Evolutionary conservation across 2,329 filamentous ascomycete genomes (phyloP).

Genomic region (Fusarium sp.): DNA sequence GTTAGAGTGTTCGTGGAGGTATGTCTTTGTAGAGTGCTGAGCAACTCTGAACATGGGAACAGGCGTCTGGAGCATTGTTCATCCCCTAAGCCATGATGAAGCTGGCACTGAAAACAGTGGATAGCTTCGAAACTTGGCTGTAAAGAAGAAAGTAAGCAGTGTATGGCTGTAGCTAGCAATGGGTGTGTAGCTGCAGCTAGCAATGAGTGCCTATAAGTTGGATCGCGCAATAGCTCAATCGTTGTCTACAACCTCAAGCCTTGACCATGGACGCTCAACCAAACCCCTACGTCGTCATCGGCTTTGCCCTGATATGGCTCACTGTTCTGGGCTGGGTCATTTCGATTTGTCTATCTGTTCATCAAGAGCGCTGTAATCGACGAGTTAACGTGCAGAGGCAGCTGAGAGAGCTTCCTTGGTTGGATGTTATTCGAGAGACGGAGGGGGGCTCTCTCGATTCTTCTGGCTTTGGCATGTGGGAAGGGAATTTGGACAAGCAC

Average conservation of each 20-base stretch:
- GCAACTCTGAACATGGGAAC: background rate
- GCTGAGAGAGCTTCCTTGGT: background rate
- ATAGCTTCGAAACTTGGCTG: background rate
- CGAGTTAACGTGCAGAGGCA: background rate
- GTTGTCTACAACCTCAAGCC: background rate
- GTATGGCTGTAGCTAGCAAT: background rate
- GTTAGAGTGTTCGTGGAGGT: background rate
- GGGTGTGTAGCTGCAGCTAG: no score
- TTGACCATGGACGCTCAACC: background rate
- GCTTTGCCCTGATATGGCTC: slow-evolving; percentile 2
- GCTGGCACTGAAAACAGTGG: background rate
- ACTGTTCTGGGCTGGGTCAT: slow-evolving; percentile 5
- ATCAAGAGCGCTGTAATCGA: background rate
- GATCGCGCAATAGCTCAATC: no score
- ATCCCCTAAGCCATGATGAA: background rate
- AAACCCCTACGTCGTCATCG: slow-evolving; percentile 1
- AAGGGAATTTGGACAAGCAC: background rate
- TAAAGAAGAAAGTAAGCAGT: background rate
- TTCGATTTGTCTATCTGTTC: background rate
- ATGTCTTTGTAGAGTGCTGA: background rate
- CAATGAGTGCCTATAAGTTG: background rate
- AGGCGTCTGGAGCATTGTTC: background rate
- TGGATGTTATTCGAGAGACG: slow-evolving; percentile 5
- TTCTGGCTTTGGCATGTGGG: background rate
- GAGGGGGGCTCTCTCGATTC: background rate